Base-by-base conservation (phyloP, 352 stramenopile genomes). In the Labyrinthula sp. region DNA sequence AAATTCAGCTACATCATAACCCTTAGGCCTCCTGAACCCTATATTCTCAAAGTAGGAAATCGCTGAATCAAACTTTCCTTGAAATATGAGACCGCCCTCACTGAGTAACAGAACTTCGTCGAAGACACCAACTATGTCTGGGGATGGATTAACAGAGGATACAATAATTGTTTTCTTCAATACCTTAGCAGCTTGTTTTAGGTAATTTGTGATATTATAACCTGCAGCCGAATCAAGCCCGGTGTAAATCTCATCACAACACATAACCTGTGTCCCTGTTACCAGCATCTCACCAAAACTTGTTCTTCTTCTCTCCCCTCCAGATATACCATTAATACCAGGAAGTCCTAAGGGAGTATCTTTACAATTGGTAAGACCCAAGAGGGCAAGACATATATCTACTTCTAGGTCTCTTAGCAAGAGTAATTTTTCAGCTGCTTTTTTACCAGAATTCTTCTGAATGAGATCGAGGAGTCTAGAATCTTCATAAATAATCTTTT, bases 41-140 rank as follows among this genome's bases (percentile, higher is more conserved):
- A 73, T 45, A 12, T 47, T 59, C 47, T 61, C 40, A 48, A 79
- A 78, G 43, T 77, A 63, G 28, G 22, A 10, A 33, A 63, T 47
- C 6, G 75, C 45, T 30, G 68, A 36, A 27, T 68, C 61, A 17
- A 70, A 61, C 6, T 64, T 74, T 5, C 82, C 85, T 33, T 88
- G 77, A 58, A 89, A 95, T 14, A 94, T 70, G 37, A 94, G 56
- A 37, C 75, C 63, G 3, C 86, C 83, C 46, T 88, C 70, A 52
- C 83, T 77, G 20, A 95, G 47, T 50, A 95, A 67, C 21, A 93
- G 64, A 8, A 94, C 68, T 45, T 94, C 70, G 58, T 95, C 86
- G 57, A 95, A 95, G 12, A 91, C 61, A 10, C 71, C 70, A 33
- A 84, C 86, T 9, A 85, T 79, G 55, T 94, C 81, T 1, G 82